Base-by-base conservation (phyloP, 225 moss, liverwort and hornwort species). In the Polytrichum commune region DNA sequence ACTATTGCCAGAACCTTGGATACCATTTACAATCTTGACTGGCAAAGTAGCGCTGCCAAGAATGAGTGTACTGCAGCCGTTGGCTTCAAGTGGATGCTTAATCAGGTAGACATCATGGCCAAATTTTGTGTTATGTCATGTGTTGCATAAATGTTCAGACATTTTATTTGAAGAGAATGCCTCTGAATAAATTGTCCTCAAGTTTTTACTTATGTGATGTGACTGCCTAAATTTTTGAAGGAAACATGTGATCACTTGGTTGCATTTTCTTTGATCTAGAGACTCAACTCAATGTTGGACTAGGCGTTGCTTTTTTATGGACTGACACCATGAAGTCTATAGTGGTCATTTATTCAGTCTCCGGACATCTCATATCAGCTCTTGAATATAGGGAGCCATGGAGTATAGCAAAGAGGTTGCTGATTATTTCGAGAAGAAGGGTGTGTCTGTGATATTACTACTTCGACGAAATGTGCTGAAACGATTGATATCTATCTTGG, bases 31-130 rank as follows among this genome's bases (percentile, higher is more conserved):
- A 89, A 89, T 28, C 74, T 89, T 60, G 89, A 89, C 76, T 89
- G 85, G 89, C 74, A 68, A 55, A 89, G 86, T 35, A 89, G 89
- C 62, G 89, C 89, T 65, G 80, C 89, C 0, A 89, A 89, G 79
- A 89, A 89, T 66, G 89, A 86, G 64, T 89, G 89, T 53, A 86
- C 86, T 70, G 83, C 89, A 56, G 89, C 89, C 64, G 86, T 89
- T 65, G 89, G 89, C 65, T 86, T 89, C 56, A 89, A 89, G 70
- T 89, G 89, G 89, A 89, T 89, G 89, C 89, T 89, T 54, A 89
- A 89, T 69, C 89, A 89, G 86, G 89, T 89, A 57, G 4, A 67
- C 33, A 1, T 62, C 62, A 46, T 1, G 30, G 30, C 30, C 30
- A 30, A 6, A 4, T 46, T 46, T 46, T 46, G 3, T 46, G 46